phyloP scores from a whole-genome alignment of 495 filamentous ascomycete species.

The Haplographium delicatum region DNA sequence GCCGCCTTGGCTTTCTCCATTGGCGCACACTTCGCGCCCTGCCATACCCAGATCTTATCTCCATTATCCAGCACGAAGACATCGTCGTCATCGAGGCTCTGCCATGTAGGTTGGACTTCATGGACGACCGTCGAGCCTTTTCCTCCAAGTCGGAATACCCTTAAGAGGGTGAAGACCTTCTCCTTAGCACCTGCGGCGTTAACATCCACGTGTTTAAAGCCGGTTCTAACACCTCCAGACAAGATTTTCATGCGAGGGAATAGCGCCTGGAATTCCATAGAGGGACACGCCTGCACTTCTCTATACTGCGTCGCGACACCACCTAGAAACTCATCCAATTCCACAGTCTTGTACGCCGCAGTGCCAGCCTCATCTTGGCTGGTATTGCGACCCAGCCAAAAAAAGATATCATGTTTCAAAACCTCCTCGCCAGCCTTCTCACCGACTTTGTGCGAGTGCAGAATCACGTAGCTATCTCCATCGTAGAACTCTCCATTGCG shows the following conservation, averaged over 20 bases:
- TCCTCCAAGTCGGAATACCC: constrained; percentile 49
- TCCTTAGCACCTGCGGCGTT: constrained; percentile 30
- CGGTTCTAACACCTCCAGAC: constrained; percentile 52
- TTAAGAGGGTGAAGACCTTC: constrained; percentile 42
- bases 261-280: constrained; percentile 50
- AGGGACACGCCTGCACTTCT: constrained; percentile 50
- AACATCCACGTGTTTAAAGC: constrained; percentile 55
- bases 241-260: constrained; percentile 51
- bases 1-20: constrained; percentile 63
- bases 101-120: constrained; percentile 57
- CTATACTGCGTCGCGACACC: constrained; percentile 55
- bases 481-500: constrained; percentile 53
- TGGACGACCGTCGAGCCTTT: constrained; percentile 47
- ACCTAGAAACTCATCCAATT: constrained; percentile 57
- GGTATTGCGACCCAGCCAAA: constrained; percentile 56
- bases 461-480: constrained; percentile 58
- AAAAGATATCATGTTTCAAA: constrained; percentile 52
- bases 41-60: constrained; percentile 61
- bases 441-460: constrained; percentile 49
- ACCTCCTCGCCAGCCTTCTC: constrained; percentile 35
- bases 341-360: constrained; percentile 62
- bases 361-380: constrained; percentile 59
- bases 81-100: constrained; percentile 54
- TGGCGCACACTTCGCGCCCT: constrained; percentile 54
- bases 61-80: constrained; percentile 56